Percentiles rank a stretch among this genome's conserved stretches.
phyloP scores from a whole-genome alignment of 768 basidiomycete species.

The Naganishia randhawae region DNA sequence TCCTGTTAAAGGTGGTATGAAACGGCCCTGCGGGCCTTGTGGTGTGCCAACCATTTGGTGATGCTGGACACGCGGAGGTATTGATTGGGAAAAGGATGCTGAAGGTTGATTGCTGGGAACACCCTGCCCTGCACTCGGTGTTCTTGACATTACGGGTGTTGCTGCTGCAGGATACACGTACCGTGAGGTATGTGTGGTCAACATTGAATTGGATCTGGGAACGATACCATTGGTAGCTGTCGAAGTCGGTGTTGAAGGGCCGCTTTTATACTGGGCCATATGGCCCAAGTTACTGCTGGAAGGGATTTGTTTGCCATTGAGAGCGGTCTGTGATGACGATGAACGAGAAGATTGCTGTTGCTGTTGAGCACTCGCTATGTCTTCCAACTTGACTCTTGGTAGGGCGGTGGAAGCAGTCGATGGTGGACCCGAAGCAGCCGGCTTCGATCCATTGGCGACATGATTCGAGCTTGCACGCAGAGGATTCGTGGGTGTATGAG shows the following conservation, averaged over 20 bases:
- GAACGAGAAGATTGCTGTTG: slow-evolving; percentile 1
- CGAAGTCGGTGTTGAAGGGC: slow-evolving; percentile 1
- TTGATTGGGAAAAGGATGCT: not conserved
- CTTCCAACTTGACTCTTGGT: slow-evolving; percentile 19
- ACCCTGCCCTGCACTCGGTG: slow-evolving; percentile 13
- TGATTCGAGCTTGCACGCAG: not conserved
- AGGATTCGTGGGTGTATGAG: not conserved
- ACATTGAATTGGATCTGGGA: slow-evolving; percentile 14
- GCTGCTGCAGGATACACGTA: slow-evolving; percentile 22
- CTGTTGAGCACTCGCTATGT: slow-evolving; percentile 14
- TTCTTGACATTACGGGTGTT: slow-evolving; percentile 15
- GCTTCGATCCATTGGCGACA: not conserved
- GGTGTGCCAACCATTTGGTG: not conserved
- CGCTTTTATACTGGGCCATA: not conserved
- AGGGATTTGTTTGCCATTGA: slow-evolving; percentile 7
- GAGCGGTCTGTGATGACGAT: not conserved
- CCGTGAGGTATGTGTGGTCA: slow-evolving; percentile 13
- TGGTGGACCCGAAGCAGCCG: not conserved
- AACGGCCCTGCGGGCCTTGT: slow-evolving; percentile 2
- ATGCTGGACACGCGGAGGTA: not conserved
- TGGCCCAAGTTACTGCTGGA: not conserved
- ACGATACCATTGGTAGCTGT: not conserved
- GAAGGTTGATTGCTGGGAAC: not conserved
- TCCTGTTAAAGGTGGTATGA: slow-evolving; percentile 4
- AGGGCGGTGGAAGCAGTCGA: not conserved